Evolutionary conservation across 441 rosid genomes (phyloP), one percentile per base, ranked within the genome.

Genomic region (Populus hybrid): DNA sequence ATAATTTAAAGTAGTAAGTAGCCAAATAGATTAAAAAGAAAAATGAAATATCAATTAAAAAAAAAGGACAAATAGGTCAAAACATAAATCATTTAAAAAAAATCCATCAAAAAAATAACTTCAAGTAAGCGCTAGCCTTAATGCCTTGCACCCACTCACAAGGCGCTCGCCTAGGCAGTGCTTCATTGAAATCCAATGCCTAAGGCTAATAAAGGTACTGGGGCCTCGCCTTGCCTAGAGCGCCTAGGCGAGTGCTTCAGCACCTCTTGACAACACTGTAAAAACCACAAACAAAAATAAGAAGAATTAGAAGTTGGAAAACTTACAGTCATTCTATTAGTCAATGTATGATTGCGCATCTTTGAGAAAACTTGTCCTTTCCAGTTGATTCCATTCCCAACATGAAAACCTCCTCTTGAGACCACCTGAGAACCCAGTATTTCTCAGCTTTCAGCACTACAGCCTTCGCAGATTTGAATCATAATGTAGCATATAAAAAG

Each of bases 301-400:
- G 34, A 70, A 73, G 76, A 73, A 24, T 21, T 28, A 10, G 30
- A 75, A 80, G 34, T 72, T 71, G 46, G 80, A 32, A 74, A 77
- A 70, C 86, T 72, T 92, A 96, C 99, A 18, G 99, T 96, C 98
- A 96, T 96, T 89, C 98, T 87, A 84, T 96, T 96, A 74, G 98
- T 94, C 81, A 90, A 81, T 3, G 99, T 96, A 82, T 96, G 97
- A 90, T 96, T 96, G 57, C 97, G 94, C 99, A 96, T 96, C 93
- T 94, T 96, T 34, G 99, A 96, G 87, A 96, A 96, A 82, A 96
- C 99, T 84, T 96, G 99, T 82, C 99, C 99, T 86, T 96, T 96
- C 99, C 99, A 96, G 81, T 96, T 96, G 82, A 96, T 96, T 82
- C 99, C 98, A 75, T 96, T 96, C 40, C 99, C 98, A 36, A 96